Evolutionary conservation across 2,329 filamentous ascomycete species (phyloP).

Genomic region (Alternaria metachromatica): DNA sequence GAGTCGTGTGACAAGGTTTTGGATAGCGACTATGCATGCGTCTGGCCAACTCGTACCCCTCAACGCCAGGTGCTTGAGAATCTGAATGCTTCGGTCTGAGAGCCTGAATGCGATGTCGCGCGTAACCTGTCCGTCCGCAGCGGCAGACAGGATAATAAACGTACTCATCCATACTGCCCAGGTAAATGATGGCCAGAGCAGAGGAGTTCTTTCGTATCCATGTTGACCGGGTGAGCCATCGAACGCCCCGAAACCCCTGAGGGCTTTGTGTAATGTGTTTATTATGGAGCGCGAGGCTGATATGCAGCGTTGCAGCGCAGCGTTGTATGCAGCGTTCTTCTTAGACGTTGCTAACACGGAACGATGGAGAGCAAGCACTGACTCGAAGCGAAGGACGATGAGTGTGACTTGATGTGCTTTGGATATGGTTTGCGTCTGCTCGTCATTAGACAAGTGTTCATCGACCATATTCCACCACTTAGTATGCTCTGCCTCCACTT

Average conservation of each 20-base stretch:
- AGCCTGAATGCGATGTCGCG: conserved; percentile 24
- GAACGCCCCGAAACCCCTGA: conserved; percentile 30
- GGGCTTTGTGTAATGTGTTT: conserved; percentile 30
- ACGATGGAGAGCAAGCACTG: conserved; percentile 29
- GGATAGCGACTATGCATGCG: conserved; percentile 30
- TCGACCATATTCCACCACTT: conserved; percentile 38
- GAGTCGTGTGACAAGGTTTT: conserved; percentile 25
- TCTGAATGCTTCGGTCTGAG: conserved; percentile 23
- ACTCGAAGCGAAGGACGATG: conserved; percentile 33
- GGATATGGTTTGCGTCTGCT: conserved; percentile 17
- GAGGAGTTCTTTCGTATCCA: conserved; percentile 28
- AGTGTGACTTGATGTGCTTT: conserved; percentile 32
- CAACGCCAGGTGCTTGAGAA: conserved; percentile 29
- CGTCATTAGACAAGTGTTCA: conserved; percentile 28
- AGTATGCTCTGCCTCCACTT: conserved; percentile 30
- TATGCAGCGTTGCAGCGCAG: conserved; percentile 31
- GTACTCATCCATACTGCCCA: conserved; percentile 37
- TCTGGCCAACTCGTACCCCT: conserved; percentile 37
- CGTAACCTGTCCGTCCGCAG: conserved; percentile 27
- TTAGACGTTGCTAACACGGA: conserved; percentile 31
- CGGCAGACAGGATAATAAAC: conserved; percentile 31
- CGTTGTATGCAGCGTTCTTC: conserved; percentile 28
- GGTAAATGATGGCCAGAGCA: conserved; percentile 37
- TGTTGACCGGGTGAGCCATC: conserved; percentile 29
- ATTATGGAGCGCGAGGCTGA: conserved; percentile 34